Evolutionary conservation across 768 basidiomycete species (phyloP).

Genomic region (Rhodotorula graminis): DNA sequence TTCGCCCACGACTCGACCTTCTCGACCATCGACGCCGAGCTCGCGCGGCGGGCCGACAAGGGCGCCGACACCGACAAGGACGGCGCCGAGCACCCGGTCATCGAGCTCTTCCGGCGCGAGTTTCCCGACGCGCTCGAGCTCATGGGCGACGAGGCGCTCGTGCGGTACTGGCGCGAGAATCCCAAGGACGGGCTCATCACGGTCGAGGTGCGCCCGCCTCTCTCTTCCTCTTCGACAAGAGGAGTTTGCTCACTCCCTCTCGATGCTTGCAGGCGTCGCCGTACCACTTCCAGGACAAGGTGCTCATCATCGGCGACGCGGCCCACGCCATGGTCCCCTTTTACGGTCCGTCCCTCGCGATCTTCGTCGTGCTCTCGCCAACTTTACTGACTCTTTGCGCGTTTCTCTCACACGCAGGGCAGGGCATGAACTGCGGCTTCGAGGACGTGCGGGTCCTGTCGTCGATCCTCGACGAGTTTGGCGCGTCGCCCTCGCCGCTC

Average conservation of each 20-base stretch:
- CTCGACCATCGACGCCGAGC: conserved; percentile 60
- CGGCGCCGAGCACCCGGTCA: conserved; percentile 14
- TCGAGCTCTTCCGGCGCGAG: conserved; percentile 64
- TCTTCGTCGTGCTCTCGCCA: neutral
- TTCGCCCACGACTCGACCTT: conserved; percentile 65
- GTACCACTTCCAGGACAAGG: conserved; percentile 85
- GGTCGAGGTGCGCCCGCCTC: conserved; percentile 65
- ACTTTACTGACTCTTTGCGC: neutral
- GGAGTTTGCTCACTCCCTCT: neutral
- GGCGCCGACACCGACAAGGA: conserved; percentile 44
- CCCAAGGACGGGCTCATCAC: conserved; percentile 85
- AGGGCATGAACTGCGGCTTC: conserved; percentile 94
- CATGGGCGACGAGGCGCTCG: conserved; percentile 73
- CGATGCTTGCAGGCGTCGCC: conserved; percentile 60
- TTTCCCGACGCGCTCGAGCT: conserved; percentile 82
- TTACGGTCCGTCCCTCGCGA: conserved; percentile 53
- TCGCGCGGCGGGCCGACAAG: conserved; percentile 51
- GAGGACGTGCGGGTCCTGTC: conserved; percentile 92
- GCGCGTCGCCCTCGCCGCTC: conserved; percentile 49
- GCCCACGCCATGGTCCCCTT: conserved; percentile 99
- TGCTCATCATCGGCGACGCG: conserved; percentile 83
- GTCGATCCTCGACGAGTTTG: conserved; percentile 65
- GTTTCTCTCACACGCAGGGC: conserved; percentile 49
- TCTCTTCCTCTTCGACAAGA: neutral
- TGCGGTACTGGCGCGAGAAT: conserved; percentile 73